Evolutionary conservation across 345 rosid species (phyloP).

Genomic region (Eutrema japonicum): DNA sequence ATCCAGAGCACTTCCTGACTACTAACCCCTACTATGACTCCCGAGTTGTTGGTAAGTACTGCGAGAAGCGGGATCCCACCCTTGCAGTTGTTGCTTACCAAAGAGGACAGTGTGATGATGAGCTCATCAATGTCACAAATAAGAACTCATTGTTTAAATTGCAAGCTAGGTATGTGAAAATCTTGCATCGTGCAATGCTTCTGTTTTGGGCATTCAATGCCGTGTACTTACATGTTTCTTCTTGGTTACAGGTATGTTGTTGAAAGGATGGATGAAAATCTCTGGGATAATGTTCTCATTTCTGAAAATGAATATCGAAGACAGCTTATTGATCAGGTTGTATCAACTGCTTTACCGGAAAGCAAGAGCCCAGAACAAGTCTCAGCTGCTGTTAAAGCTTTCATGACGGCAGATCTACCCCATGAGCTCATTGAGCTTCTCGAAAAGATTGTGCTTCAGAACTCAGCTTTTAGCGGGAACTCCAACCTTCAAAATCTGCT

Average conservation of each 20-base stretch:
- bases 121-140: slow-evolving; percentile 95
- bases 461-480: slow-evolving; percentile 99
- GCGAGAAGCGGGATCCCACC: slow-evolving; percentile 99
- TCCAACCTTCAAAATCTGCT: slow-evolving; percentile 96
- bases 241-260: slow-evolving; percentile 75
- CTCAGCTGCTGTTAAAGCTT: slow-evolving; percentile 88
- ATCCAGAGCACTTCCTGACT: slow-evolving; percentile 98
- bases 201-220: neutral
- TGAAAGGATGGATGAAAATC: slow-evolving; percentile 97
- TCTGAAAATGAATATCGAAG: slow-evolving; percentile 93
- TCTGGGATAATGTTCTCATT: slow-evolving; percentile 84
- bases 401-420: slow-evolving; percentile 85
- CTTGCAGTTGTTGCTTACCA: slow-evolving; percentile 98
- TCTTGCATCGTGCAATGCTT: neutral
- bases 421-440: slow-evolving; percentile 88
- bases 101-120: slow-evolving; percentile 98
- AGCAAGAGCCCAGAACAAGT: slow-evolving; percentile 95
- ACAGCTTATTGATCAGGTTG: slow-evolving; percentile 97
- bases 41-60: slow-evolving; percentile 96
- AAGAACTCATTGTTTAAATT: slow-evolving; percentile 96
- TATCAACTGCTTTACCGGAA: slow-evolving; percentile 92
- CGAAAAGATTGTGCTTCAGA: slow-evolving; percentile 98
- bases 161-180: slow-evolving; percentile 85
- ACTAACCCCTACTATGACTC: slow-evolving; percentile 99
- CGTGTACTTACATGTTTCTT: no score